A percentile compares a stretch with the other conserved stretches of the same genome.
Evolutionary conservation across 2,329 filamentous ascomycete genomes (phyloP).

Genomic region (Aschersonia sp.): DNA sequence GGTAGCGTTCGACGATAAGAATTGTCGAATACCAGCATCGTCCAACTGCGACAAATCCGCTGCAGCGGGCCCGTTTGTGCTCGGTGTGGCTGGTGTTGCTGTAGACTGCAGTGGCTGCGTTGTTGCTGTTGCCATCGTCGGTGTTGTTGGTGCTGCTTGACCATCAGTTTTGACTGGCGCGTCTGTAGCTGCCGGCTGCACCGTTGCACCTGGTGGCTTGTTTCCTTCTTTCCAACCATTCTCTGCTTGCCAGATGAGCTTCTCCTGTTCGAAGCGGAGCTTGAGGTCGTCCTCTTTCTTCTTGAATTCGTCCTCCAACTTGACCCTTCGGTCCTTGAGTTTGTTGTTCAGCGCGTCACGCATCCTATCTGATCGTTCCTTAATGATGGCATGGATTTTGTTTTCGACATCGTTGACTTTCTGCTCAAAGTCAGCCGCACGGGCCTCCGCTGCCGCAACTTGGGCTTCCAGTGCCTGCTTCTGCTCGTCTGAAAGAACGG

Average conservation of each 20-base stretch:
- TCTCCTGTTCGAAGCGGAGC: slow-evolving; percentile 47
- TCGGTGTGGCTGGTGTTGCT: slow-evolving; percentile 18
- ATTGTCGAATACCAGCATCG: slow-evolving; percentile 41
- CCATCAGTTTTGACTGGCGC: slow-evolving; percentile 9
- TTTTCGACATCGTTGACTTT: slow-evolving; percentile 52
- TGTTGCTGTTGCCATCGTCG: slow-evolving; percentile 24
- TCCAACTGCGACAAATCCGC: slow-evolving; percentile 32
- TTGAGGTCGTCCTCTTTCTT: slow-evolving; percentile 38
- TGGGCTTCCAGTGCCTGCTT: slow-evolving; percentile 47
- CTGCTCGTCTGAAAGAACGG: slow-evolving; percentile 38
- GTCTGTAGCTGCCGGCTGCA: slow-evolving; percentile 4
- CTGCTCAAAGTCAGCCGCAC: slow-evolving; percentile 48
- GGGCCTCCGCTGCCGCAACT: slow-evolving; percentile 44
- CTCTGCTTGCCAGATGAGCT: slow-evolving; percentile 46
- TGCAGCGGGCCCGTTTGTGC: slow-evolving; percentile 16
- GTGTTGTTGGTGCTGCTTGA: slow-evolving; percentile 9
- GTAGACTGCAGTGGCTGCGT: slow-evolving; percentile 6
- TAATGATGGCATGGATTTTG: slow-evolving; percentile 43
- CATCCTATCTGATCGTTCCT: slow-evolving; percentile 55
- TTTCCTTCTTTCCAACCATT: slow-evolving; percentile 15
- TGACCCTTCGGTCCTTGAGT: slow-evolving; percentile 48
- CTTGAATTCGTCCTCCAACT: slow-evolving; percentile 36
- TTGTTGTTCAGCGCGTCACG: slow-evolving; percentile 54
- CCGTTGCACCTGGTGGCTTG: slow-evolving; percentile 5
- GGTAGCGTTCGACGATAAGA: slow-evolving; percentile 41